A percentile compares a stretch with the other conserved stretches of the same genome.
Conservation (phyloP, 169 alveolate species). For the Neospora caninum region DNA sequence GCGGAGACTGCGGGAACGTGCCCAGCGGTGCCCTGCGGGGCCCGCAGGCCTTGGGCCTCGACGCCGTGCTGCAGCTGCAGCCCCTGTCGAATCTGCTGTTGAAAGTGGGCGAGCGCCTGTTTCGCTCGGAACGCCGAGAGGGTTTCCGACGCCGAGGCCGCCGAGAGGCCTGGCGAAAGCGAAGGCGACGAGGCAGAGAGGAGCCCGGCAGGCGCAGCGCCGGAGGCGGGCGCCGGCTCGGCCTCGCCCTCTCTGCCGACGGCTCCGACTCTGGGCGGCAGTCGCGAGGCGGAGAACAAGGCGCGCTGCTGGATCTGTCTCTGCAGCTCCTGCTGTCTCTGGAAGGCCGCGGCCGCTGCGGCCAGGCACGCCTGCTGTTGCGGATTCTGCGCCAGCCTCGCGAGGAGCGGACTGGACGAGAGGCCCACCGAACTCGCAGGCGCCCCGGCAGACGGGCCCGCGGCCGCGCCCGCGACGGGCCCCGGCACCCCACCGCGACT, state of each 20-base stretch:
- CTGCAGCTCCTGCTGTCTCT: constrained; percentile 34
- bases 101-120: constrained; percentile 33
- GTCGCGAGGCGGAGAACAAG: neutral
- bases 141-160: neutral
- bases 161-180: neutral
- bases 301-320: neutral
- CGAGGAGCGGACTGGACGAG: neutral
- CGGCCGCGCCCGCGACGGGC: neutral
- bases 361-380: constrained; percentile 17
- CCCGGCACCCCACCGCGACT: neutral
- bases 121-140: neutral
- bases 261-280: neutral
- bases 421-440: neutral
- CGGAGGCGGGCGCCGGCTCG: neutral
- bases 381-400: neutral
- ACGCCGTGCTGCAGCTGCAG: constrained; percentile 17
- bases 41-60: neutral
- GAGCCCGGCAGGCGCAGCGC: neutral
- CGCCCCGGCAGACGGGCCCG: neutral
- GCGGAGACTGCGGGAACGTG: neutral
- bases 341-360: constrained; percentile 21
- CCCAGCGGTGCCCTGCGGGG: neutral
- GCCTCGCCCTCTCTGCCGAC: constrained; percentile 15
- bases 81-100: constrained; percentile 12
- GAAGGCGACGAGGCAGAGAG: neutral